Conservation (phyloP, 2,329 filamentous ascomycete genomes). For the Biscogniauxia mediterranea region DNA sequence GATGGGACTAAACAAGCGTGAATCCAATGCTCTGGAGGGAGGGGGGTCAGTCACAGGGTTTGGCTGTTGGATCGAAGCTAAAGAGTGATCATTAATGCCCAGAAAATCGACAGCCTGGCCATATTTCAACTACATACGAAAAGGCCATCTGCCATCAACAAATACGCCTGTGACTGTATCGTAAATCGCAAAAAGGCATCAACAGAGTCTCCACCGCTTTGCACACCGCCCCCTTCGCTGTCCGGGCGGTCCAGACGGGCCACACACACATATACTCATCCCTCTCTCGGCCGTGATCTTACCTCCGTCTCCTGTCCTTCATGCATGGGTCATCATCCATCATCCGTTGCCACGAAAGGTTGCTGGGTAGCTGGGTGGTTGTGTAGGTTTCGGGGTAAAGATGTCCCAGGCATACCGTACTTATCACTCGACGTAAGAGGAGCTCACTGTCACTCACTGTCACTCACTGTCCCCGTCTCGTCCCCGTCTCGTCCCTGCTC, state of each 20-base stretch:
- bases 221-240: slow-evolving; percentile 19
- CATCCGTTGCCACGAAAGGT: neutral
- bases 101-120: slow-evolving; percentile 18
- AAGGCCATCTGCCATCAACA: neutral
- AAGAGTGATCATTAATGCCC: slow-evolving; percentile 23
- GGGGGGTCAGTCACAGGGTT: slow-evolving; percentile 22
- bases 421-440: neutral
- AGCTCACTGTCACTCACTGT: neutral
- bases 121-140: slow-evolving; percentile 22
- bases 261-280: too few species aligned
- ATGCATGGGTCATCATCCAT: too few species aligned
- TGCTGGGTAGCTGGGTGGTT: neutral
- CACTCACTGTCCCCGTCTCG: slow-evolving; percentile 4
- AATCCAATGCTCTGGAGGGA: slow-evolving; percentile 30
- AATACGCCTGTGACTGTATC: slow-evolving; percentile 1
- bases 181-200: slow-evolving; percentile 5
- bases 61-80: slow-evolving; percentile 24
- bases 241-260: neutral
- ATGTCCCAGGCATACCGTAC: neutral
- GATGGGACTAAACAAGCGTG: slow-evolving; percentile 36
- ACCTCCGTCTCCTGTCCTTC: neutral
- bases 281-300: neutral
- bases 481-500: neutral
- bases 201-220: slow-evolving; percentile 14
- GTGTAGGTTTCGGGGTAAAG: neutral